Evolutionary conservation across 306 rosid genomes (phyloP), one percentile per base, ranked within the genome.

Genomic region (Neltuma alba): DNA sequence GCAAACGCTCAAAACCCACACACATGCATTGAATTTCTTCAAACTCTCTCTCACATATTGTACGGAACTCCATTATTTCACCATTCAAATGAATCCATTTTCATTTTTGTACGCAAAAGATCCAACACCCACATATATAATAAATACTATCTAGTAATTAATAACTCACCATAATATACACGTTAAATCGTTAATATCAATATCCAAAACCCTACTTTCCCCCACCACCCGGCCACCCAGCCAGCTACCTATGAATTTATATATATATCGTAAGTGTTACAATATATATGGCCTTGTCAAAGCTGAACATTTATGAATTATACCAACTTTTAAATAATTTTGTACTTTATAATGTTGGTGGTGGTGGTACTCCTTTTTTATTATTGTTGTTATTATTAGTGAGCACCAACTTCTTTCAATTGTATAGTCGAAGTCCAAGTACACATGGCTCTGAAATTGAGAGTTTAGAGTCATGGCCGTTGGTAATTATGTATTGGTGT

Each of bases 21-120:
- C 64, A 72, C 37, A 50, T 69, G 57, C 64, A 48, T 20, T 47
- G 42, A 50, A 31, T 60, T 60, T 31, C 7, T 38, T 38, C 36
- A 33, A n/a, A n/a, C n/a, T 33, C 5, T 8, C 61, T 57, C 63
- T 9, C 63, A 57, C 27, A 33, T 1, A n/a, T n/a, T n/a, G 76
- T 34, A 62, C 68, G 30, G 31, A 72, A 50, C 28, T 33, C 47
- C 14, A 50, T 23, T 0, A 50, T 23, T 0, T 50, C 61, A n/a
- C 45, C 75, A 71, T 71, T 50, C 45, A 48, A 28, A 6, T 5
- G 1, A 5, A 62, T 2, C 33, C 10, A 25, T 14, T 69, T 37
- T 42, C 37, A 7, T 38, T 66, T n/a, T 66, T 38, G 18, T n/a
- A 66, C 50, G 72, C 72, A 66, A 66, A 37, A 66, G 9, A 38